Evolutionary conservation across 1,139 yeast species (phyloP).

Genomic region (Yamadazyma triangularis): DNA sequence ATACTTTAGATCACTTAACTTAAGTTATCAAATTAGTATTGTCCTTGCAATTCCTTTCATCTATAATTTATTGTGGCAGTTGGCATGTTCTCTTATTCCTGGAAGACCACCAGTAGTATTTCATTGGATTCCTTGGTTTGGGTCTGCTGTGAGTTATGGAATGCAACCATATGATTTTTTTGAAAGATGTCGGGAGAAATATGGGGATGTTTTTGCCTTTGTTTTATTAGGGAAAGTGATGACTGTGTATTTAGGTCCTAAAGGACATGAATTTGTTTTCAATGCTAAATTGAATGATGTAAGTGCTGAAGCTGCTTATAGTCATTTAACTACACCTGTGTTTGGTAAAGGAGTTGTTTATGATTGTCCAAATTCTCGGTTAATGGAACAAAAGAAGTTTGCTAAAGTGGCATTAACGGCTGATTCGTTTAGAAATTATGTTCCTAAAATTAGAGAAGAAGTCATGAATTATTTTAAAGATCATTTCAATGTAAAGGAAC

Average conservation of each 20-base stretch:
- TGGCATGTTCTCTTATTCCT: slow-evolving; percentile 63
- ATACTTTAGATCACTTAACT: slow-evolving; percentile 7
- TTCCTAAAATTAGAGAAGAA: slow-evolving; percentile 84
- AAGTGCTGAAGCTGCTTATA: slow-evolving; percentile 93
- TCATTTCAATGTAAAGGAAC: slow-evolving; percentile 36
- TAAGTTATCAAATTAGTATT: slow-evolving; percentile 32
- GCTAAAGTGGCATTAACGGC: slow-evolving; percentile 85
- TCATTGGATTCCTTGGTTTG: slow-evolving; percentile 94
- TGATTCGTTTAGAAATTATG: slow-evolving; percentile 80
- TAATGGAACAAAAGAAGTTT: slow-evolving; percentile 98
- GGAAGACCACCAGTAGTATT: slow-evolving; percentile 87
- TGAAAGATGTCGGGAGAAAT: slow-evolving; percentile 65
- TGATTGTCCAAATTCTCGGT: slow-evolving; percentile 88
- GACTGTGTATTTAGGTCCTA: slow-evolving; percentile 96
- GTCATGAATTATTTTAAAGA: slow-evolving; percentile 57
- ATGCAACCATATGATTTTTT: slow-evolving; percentile 92
- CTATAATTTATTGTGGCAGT: slow-evolving; percentile 67
- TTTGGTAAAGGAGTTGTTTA: slow-evolving; percentile 96
- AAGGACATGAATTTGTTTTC: slow-evolving; percentile 94
- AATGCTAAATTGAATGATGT: slow-evolving; percentile 89
- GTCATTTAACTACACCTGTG: slow-evolving; percentile 93
- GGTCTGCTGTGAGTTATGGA: slow-evolving; percentile 85
- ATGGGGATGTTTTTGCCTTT: slow-evolving; percentile 92
- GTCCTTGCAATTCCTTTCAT: slow-evolving; percentile 46
- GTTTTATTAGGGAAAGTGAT: slow-evolving; percentile 83